These are phyloP conservation scores for Phaffomyces thermotolerans DNA, from an alignment of 805 yeast species.

Conservation along the genomic window DNA sequence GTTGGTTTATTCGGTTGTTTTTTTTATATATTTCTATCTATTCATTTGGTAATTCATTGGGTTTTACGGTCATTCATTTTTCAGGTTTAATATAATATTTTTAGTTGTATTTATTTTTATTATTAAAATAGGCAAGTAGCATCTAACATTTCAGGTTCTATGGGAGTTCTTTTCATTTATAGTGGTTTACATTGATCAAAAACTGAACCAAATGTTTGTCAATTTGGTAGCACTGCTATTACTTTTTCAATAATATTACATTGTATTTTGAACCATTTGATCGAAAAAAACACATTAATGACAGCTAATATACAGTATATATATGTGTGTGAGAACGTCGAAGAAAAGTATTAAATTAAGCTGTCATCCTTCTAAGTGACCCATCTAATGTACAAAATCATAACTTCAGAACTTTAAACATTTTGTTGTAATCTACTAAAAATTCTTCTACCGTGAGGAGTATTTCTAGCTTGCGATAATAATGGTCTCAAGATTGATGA, in stretches of 20 bases:
- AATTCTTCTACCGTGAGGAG: slow-evolving; percentile 95
- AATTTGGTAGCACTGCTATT: too few species aligned
- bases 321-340: too few species aligned
- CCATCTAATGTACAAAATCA: slow-evolving; percentile 4
- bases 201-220: too few species aligned
- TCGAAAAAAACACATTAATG: too few species aligned
- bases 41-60: slow-evolving; percentile 7
- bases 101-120: background rate
- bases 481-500: slow-evolving; percentile 63
- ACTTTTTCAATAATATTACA: background rate
- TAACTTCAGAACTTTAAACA: background rate
- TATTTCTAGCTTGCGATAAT: slow-evolving; percentile 70
- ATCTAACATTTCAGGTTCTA: background rate
- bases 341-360: background rate
- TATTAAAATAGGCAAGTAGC: background rate
- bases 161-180: too few species aligned
- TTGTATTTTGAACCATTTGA: background rate
- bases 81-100: slow-evolving; percentile 2
- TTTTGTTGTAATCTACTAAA: slow-evolving; percentile 49
- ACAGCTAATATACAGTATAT: too few species aligned
- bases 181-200: too few species aligned
- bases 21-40: background rate
- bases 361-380: background rate
- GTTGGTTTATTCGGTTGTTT: background rate
- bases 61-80: slow-evolving; percentile 14